Base-by-base conservation (phyloP, 306 rosid genomes). In the Lithocarpus polystachyus region DNA sequence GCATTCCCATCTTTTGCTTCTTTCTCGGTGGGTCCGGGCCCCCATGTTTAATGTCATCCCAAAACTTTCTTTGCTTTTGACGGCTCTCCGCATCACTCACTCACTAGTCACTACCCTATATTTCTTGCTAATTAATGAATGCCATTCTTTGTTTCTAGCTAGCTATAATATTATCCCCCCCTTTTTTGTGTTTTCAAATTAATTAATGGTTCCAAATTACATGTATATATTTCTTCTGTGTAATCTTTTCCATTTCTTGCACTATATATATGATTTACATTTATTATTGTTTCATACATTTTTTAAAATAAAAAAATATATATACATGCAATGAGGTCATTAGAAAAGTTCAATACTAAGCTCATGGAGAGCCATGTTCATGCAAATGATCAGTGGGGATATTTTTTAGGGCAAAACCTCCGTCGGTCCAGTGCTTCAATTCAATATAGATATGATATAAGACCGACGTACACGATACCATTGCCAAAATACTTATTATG, bases 51-150 rank as follows among this genome's bases (percentile, higher is more conserved):
- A 40, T 40, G 45, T 40, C 68, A 5, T 2, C 33, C n/a, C 37
- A 6, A 5, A 11, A 3, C 28, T 15, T 13, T 15, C 18, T 61
- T 61, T 61, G 2, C 37, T 61, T 61, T 15, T 13, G 37, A 59
- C 65, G 65, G 65, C 65, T 61, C 68, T 61, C 68, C 40, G n/a
- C 68, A 28, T 62, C 69, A 28, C 69, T 28, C 45, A 40, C 45
- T 40, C 45, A 8, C 45, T 40, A 40, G 3, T 40, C 45, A 40
- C 45, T 40, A 0, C 45, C 11, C 45, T 8, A 40, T 40, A 8
- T 40, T 8, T 40, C 45, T 40, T 40, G 45, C 53, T 48, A 48
- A 12, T 48, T 48, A 10, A 48, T 62, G 15, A 6, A 18, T 13
- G 37, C 20, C n/a, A 15, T 33, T 7, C 20, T 26, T 18, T 24